Conservation (phyloP, 352 stramenopile genomes). For the Phytopythium montanum region DNA sequence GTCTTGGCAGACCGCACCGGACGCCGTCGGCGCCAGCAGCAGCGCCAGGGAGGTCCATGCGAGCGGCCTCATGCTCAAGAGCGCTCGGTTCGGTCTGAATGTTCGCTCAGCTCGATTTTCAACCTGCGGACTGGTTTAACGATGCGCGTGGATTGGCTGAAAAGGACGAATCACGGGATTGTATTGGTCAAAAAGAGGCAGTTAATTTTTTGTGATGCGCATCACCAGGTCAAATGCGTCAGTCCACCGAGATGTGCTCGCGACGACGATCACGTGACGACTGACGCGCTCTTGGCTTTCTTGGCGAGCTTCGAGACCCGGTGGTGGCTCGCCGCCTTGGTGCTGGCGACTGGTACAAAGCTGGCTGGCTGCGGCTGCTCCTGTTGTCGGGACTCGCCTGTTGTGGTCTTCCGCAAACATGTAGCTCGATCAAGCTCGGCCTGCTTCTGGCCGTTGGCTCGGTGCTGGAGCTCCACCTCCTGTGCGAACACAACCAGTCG, state of each 20-base stretch:
- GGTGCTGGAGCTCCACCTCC: slow-evolving; percentile 28
- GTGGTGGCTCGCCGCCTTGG: not conserved
- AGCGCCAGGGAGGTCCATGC: not conserved
- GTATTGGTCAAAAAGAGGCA: too few species aligned
- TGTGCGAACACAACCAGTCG: slow-evolving; percentile 19
- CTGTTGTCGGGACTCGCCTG: too few species aligned
- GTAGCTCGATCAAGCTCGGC: slow-evolving; percentile 8
- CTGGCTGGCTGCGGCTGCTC: not conserved
- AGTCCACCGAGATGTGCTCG: too few species aligned
- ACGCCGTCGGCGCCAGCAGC: not conserved
- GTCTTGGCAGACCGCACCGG: slow-evolving; percentile 1
- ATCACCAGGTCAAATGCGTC: not conserved
- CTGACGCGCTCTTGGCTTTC: slow-evolving; percentile 3
- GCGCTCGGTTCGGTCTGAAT: too few species aligned
- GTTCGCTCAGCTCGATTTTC: too few species aligned
- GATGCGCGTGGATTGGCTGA: too few species aligned
- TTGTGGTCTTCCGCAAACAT: not conserved
- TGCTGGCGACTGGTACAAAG: not conserved
- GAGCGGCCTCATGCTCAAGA: not conserved
- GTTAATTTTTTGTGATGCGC: too few species aligned
- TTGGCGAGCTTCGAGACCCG: not conserved
- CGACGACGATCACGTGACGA: not conserved
- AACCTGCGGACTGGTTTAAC: too few species aligned
- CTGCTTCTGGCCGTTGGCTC: slow-evolving; percentile 12
- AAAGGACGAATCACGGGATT: too few species aligned